phyloP scores from a whole-genome alignment of 2,329 filamentous ascomycete genomes.

The Cercospora beticola region DNA sequence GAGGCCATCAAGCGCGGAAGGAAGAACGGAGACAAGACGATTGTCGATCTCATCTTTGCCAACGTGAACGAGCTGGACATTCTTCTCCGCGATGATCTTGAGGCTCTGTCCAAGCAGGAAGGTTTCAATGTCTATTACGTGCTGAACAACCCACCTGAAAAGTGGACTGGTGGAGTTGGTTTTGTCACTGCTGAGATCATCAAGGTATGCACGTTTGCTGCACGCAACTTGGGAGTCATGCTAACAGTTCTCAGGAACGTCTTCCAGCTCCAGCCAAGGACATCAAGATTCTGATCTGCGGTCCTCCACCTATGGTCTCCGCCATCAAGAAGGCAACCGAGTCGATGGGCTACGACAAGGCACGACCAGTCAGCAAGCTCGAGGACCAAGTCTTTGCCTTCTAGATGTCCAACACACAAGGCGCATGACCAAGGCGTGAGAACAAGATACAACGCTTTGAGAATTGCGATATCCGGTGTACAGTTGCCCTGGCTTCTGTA shows the following conservation, averaged over 20 bases:
- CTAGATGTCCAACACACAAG: conserved; percentile 41
- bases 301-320: conserved; percentile 93
- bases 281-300: conserved; percentile 91
- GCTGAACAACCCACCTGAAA: conserved; percentile 89
- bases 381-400: conserved; percentile 98
- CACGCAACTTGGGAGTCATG: no score
- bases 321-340: conserved; percentile 96
- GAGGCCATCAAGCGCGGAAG: conserved; percentile 66
- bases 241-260: conserved; percentile 57
- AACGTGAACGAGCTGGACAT: conserved; percentile 95
- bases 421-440: neutral
- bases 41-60: conserved; percentile 94
- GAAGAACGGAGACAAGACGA: conserved; percentile 65
- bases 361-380: conserved; percentile 92
- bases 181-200: conserved; percentile 97
- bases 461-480: neutral
- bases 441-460: neutral
- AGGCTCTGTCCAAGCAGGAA: conserved; percentile 74
- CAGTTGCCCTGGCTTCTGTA: neutral
- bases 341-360: conserved; percentile 85
- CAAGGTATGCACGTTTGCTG: conserved; percentile 62
- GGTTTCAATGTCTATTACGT: conserved; percentile 91
- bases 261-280: conserved; percentile 80
- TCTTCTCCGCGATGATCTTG: conserved; percentile 86
- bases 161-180: conserved; percentile 88